Evolutionary conservation across 139 green algal genomes (phyloP).

Genomic region (Prasinococcaceae sp.): DNA sequence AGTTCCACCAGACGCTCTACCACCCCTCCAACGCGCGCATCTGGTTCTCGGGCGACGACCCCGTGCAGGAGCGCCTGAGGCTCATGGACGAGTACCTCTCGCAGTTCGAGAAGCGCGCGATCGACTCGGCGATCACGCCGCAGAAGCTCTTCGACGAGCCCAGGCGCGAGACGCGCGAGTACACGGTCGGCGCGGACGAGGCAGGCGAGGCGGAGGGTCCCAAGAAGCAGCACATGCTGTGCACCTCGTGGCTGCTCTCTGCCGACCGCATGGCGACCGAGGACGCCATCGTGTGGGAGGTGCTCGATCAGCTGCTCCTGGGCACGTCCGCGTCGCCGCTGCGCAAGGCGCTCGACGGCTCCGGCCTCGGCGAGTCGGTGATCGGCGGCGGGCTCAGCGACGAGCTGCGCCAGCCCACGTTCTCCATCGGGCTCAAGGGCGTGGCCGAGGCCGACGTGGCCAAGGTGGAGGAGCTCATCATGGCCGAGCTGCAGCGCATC

Average conservation of each 20-base stretch:
- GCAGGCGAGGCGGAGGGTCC: slow-evolving; percentile 33
- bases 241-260: slow-evolving; percentile 80
- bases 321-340: slow-evolving; percentile 78
- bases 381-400: slow-evolving; percentile 83
- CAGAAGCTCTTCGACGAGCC: slow-evolving; percentile 54
- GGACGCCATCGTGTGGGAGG: slow-evolving; percentile 77
- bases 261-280: slow-evolving; percentile 74
- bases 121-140: slow-evolving; percentile 54
- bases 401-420: slow-evolving; percentile 79
- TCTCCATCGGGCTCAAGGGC: slow-evolving; percentile 73
- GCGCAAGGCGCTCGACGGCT: slow-evolving; percentile 82
- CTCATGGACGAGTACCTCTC: slow-evolving; percentile 62
- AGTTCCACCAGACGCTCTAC: slow-evolving; percentile 92
- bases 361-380: slow-evolving; percentile 72
- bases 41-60: slow-evolving; percentile 98
- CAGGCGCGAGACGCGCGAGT: slow-evolving; percentile 32
- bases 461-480: slow-evolving; percentile 74
- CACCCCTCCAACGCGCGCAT: slow-evolving; percentile 85
- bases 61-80: slow-evolving; percentile 62
- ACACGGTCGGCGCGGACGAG: slow-evolving; percentile 40
- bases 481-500: slow-evolving; percentile 53
- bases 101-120: slow-evolving; percentile 52
- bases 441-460: slow-evolving; percentile 45
- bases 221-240: slow-evolving; percentile 60
- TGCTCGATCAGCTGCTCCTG: slow-evolving; percentile 93